Base-by-base conservation (phyloP, 2,329 filamentous ascomycete species). In the Thelonectria olida region DNA sequence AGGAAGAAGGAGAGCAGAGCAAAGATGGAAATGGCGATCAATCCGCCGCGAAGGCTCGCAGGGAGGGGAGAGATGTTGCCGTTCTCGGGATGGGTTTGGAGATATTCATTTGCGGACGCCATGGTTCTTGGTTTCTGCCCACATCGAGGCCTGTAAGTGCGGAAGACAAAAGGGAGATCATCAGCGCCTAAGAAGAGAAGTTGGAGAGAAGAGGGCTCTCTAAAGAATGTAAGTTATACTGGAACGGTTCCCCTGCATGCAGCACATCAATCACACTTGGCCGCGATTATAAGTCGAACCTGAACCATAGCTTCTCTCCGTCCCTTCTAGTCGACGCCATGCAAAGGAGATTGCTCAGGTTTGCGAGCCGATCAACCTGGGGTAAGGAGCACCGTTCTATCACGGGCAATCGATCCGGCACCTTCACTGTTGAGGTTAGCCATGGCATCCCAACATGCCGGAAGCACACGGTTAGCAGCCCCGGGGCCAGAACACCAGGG, bases 1-100 rank as follows among this genome's bases (percentile, higher is more conserved):
- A 66, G 61, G 31, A 70, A 23, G 61, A 75, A 75, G 27, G 73
- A 75, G n/a, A 74, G 59, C 20, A 70, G 65, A 36, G 73, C 65
- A 23, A 75, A 68, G 36, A 72, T 67, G 10, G 69, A 67, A 50
- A 75, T 73, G 54, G 69, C 67, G 23, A 67, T 62, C 47, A 75
- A 65, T 7, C 73, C 73, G 23, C 49, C 49, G 39, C 50, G 70
- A n/a, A 71, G 69, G 12, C 42, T 31, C 9, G 57, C 15, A 2
- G 67, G 28, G 5, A 75, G 63, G 17, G 72, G 71, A 10, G 39
- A 9, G 34, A 74, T 60, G 22, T 67, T 65, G 13, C 58, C 54
- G 38, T 52, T 63, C 42, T 65, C 62, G 20, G 64, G 45, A 38
- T 67, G 66, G 17, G 22, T 13, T 28, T 25, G 53, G 13, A 65